A percentile compares a stretch with the other conserved stretches of the same genome.
phyloP scores from a whole-genome alignment of 345 rosid species.

The Eucalyptus tenuipes region DNA sequence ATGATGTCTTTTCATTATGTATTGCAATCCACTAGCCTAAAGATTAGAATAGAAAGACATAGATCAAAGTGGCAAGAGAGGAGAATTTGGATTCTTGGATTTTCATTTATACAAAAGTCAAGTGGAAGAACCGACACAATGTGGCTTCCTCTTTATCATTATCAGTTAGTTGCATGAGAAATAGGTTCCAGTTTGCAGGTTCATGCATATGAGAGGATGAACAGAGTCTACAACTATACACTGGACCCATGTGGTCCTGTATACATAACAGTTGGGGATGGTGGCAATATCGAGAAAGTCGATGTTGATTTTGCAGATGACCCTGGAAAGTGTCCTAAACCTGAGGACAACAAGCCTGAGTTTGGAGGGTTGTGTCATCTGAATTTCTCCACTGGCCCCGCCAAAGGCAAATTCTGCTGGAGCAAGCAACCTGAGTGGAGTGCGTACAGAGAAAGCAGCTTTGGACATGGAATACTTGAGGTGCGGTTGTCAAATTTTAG shows the following conservation, averaged over 20 bases:
- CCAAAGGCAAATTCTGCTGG: conserved; percentile 81
- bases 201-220: conserved; percentile 89
- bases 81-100: background rate
- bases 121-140: background rate
- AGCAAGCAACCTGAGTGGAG: conserved; percentile 78
- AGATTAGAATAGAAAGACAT: background rate
- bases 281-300: conserved; percentile 76
- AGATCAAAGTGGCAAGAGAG: background rate
- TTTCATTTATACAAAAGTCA: background rate
- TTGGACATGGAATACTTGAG: conserved; percentile 87
- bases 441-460: conserved; percentile 86
- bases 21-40: background rate
- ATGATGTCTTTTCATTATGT: background rate
- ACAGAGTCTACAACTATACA: conserved; percentile 64
- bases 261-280: conserved; percentile 77
- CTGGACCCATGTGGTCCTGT: conserved; percentile 69
- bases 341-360: conserved; percentile 51
- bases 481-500: conserved; percentile 7
- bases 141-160: background rate
- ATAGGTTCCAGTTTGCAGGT: conserved; percentile 18
- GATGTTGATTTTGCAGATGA: conserved; percentile 69
- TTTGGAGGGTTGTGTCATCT: conserved; percentile 54
- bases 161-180: background rate
- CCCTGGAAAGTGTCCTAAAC: conserved; percentile 66
- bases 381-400: conserved; percentile 65